Base-by-base conservation (phyloP, 2,329 filamentous ascomycete species). In the Fusarium euwallaceae region DNA sequence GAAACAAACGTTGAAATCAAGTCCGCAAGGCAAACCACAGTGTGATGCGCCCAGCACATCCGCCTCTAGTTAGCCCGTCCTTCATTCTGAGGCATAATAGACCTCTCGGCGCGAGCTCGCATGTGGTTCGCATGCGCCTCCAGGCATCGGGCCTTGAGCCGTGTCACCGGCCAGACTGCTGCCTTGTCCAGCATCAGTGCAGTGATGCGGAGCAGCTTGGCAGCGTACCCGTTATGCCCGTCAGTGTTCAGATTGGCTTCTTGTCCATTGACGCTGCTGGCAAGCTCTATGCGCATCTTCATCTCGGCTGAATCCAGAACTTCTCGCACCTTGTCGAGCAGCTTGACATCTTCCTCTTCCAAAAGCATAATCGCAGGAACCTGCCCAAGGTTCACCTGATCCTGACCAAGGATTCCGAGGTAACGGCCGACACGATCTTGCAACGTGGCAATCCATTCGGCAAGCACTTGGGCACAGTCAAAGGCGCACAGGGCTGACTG, bases 381-480 rank as follows among this genome's bases (percentile, higher is more conserved):
- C 76, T 95, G 92, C 1, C 88, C 87, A 61, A 94, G 88, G 78
- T 98, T 95, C 37, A 97, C 90, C 0, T 93, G 89, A 73, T 97
- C 94, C 68, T 93, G 92, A 14, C 96, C 96, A 2, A 98, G 88
- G 7, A 98, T 91, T 6, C 96, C 96, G 7, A 98, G 83, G 78
- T 97, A 97, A 6, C 92, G 91, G 0, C 96, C 96, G n/a, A 98
- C 93, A 10, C 97, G 93, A 79, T 98, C 95, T 82, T 99, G 97
- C 4, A 98, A 90, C 2, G 95, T 97, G 6, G 94, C 94, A 45
- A 97, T 90, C 96, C 96, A 99, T 83, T 98, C 96, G 1, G 95
- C 95, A 36, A 99, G 89, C 2, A 98, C 95, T 80, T 98, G 95
- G 3, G 94, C 93, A 80, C 96, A 98, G 80, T 98, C 96, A 78